Evolutionary conservation across 2,329 filamentous ascomycete species (phyloP).

Genomic region (Niveomyces coronatus): DNA sequence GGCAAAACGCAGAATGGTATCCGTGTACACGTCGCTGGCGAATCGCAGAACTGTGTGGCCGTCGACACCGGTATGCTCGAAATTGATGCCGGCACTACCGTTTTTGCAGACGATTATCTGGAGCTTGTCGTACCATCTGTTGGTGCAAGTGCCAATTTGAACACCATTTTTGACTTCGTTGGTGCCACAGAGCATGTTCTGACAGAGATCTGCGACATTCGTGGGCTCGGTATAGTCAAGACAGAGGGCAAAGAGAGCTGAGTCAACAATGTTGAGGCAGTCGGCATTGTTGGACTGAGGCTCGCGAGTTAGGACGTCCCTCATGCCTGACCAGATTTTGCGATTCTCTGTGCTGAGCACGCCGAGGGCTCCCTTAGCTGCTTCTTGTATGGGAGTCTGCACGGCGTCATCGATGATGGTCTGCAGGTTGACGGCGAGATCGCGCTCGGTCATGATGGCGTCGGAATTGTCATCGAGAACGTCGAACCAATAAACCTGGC

Average conservation of each 20-base stretch:
- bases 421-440: slow-evolving; percentile 81
- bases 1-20: slow-evolving; percentile 93
- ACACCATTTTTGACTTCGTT: slow-evolving; percentile 86
- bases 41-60: slow-evolving; percentile 95
- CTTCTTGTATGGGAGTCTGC: slow-evolving; percentile 82
- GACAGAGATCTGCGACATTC: slow-evolving; percentile 75
- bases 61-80: slow-evolving; percentile 96
- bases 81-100: slow-evolving; percentile 96
- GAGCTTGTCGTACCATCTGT: slow-evolving; percentile 97
- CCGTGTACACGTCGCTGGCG: slow-evolving; percentile 91
- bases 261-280: slow-evolving; percentile 90
- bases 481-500: slow-evolving; percentile 99
- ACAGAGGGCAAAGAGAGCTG: slow-evolving; percentile 83
- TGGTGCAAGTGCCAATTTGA: slow-evolving; percentile 94
- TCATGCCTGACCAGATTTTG: slow-evolving; percentile 86
- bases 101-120: slow-evolving; percentile 99
- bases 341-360: slow-evolving; percentile 94
- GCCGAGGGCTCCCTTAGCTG: slow-evolving; percentile 87
- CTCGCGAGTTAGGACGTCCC: slow-evolving; percentile 79
- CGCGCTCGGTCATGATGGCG: slow-evolving; percentile 93
- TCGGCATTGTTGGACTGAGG: slow-evolving; percentile 90
- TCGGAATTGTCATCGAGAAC: slow-evolving; percentile 91
- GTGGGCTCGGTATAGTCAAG: slow-evolving; percentile 84
- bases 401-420: slow-evolving; percentile 87
- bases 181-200: slow-evolving; percentile 96